These are phyloP conservation scores for Fusarium pininemorale DNA, from an alignment of 2,329 filamentous ascomycete species.

Conservation along the genomic window DNA sequence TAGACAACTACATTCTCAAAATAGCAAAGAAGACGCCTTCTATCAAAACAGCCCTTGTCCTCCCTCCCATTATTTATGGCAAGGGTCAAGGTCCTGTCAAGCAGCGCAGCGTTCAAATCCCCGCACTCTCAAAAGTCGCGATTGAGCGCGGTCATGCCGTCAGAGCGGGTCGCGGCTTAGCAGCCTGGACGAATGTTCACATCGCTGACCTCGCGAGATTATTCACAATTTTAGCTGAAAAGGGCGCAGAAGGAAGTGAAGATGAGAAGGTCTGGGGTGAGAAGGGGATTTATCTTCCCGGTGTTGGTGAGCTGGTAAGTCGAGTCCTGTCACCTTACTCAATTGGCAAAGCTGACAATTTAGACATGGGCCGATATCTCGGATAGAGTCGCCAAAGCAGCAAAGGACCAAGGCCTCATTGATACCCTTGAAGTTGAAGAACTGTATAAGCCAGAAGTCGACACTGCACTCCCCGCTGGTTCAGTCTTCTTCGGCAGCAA, in stretches of 20 bases:
- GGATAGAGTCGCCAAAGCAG: slow-evolving; percentile 39
- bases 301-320: slow-evolving; percentile 44
- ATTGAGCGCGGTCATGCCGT: slow-evolving; percentile 47
- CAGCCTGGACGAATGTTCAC: slow-evolving; percentile 50
- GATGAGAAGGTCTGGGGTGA: slow-evolving; percentile 48
- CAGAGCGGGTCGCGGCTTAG: slow-evolving; percentile 47
- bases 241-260: slow-evolving; percentile 36
- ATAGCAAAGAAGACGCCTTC: slow-evolving; percentile 37
- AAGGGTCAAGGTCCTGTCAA: slow-evolving; percentile 50
- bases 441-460: slow-evolving; percentile 53
- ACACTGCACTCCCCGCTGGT: slow-evolving; percentile 55
- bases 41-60: slow-evolving; percentile 48
- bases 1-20: slow-evolving; percentile 51
- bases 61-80: slow-evolving; percentile 53
- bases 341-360: background rate
- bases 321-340: rapidly evolving
- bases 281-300: slow-evolving; percentile 51
- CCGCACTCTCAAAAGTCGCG: slow-evolving; percentile 47
- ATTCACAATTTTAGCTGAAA: slow-evolving; percentile 44
- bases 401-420: slow-evolving; percentile 41
- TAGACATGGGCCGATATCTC: slow-evolving; percentile 47
- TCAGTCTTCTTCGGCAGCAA: slow-evolving; percentile 65
- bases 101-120: slow-evolving; percentile 53
- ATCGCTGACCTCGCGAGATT: slow-evolving; percentile 46
- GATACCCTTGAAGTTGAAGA: slow-evolving; percentile 39